phyloP scores from a whole-genome alignment of 1,139 yeast species.

The Lodderomyces pseudojiufengensis region DNA sequence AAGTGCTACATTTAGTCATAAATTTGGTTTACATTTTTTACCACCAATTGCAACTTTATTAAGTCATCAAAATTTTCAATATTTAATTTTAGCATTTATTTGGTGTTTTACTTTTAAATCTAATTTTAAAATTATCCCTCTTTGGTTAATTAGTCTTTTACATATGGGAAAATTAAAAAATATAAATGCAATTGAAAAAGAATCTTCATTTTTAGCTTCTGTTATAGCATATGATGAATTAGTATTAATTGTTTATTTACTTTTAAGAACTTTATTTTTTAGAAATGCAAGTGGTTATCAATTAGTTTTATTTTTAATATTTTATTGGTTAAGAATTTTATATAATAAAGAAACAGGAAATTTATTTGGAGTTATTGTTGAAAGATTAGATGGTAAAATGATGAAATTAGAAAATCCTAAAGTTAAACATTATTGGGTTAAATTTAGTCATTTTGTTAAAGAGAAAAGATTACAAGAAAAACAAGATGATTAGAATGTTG shows the following conservation, averaged over 20 bases:
- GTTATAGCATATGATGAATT: constrained; percentile 61
- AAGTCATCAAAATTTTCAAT: constrained; percentile 70
- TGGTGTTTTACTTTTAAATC: constrained; percentile 68
- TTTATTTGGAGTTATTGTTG: constrained; percentile 39
- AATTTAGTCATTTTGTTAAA: constrained; percentile 36
- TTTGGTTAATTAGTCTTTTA: constrained; percentile 50
- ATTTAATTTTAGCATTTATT: constrained; percentile 46
- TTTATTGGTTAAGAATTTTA: constrained; percentile 68
- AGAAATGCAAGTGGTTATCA: constrained; percentile 70
- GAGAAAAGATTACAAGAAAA: constrained; percentile 23
- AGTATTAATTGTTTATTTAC: constrained; percentile 47
- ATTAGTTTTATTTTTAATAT: constrained; percentile 49
- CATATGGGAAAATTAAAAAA: constrained; percentile 48
- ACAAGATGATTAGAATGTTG: constrained; percentile 1
- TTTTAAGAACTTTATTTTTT: constrained; percentile 57
- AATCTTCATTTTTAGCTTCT: constrained; percentile 40
- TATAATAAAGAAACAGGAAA: constrained; percentile 49
- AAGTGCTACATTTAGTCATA: constrained; percentile 51
- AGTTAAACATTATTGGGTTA: constrained; percentile 43
- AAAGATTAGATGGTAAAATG: constrained; percentile 41
- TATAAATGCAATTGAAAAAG: constrained; percentile 36
- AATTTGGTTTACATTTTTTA: constrained; percentile 48
- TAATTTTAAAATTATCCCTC: constrained; percentile 63
- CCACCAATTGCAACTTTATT: constrained; percentile 58
- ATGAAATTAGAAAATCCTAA: constrained; percentile 42